Percentiles rank a stretch among this genome's conserved stretches.
These are phyloP conservation scores for Alternaria viburni DNA, from an alignment of 2,329 filamentous ascomycete species.

Conservation along the genomic window DNA sequence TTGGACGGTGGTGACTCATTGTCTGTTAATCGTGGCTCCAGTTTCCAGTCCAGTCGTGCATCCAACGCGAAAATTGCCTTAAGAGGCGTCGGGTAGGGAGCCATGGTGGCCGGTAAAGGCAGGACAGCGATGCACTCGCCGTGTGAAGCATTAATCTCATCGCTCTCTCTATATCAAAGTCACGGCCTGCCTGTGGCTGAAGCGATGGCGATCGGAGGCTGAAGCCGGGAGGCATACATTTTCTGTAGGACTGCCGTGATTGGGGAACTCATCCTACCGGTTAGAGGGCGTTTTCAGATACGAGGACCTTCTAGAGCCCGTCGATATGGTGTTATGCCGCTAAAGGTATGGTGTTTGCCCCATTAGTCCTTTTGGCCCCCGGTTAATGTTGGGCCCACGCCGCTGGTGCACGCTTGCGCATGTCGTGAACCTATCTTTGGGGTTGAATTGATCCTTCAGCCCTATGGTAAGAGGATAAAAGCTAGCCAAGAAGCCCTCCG, in stretches of 20 bases:
- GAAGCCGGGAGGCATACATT: slow-evolving; percentile 9
- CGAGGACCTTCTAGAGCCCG: background rate
- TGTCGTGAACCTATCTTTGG: background rate
- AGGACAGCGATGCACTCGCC: background rate
- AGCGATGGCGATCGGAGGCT: slow-evolving; percentile 2
- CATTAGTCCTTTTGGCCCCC: background rate
- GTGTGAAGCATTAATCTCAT: background rate
- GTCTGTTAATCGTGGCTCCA: background rate
- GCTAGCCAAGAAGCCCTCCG: background rate
- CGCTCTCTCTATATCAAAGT: background rate
- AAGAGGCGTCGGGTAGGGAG: background rate
- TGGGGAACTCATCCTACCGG: background rate
- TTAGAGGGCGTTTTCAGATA: background rate
- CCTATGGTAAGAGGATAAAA: background rate
- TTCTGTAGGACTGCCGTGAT: background rate
- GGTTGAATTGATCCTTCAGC: background rate
- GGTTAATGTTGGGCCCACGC: background rate
- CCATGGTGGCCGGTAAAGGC: background rate
- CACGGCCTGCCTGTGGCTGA: background rate
- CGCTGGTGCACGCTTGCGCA: background rate
- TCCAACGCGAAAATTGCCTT: background rate
- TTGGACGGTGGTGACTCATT: background rate
- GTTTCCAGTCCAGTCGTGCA: background rate
- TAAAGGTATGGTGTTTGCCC: background rate
- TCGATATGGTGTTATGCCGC: background rate